phyloP scores from a whole-genome alignment of 1,139 yeast genomes.

The Magnusiomyces tetraspermus region DNA sequence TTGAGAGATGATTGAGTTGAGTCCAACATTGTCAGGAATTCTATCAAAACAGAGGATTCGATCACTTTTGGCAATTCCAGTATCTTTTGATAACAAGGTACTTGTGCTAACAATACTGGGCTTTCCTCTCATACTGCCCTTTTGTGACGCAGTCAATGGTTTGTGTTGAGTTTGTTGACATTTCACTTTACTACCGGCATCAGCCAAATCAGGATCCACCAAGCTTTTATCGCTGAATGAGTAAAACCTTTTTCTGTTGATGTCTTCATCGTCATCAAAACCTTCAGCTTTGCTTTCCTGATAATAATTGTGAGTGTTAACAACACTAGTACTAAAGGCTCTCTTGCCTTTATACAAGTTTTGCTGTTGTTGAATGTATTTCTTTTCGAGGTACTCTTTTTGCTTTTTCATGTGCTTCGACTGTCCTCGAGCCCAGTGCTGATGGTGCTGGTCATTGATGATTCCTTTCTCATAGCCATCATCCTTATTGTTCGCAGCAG shows the following conservation, averaged over 20 bases:
- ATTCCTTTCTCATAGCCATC: background rate
- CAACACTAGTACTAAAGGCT: background rate
- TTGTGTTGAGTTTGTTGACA: background rate
- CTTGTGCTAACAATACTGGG: background rate
- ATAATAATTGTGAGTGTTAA: background rate
- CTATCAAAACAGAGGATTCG: conserved; percentile 30
- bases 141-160: background rate
- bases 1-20: conserved; percentile 46
- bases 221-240: background rate
- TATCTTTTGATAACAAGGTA: background rate
- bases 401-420: background rate
- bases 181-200: background rate
- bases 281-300: background rate
- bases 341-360: background rate
- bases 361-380: background rate
- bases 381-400: background rate
- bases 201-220: background rate
- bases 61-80: conserved; percentile 4
- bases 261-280: background rate
- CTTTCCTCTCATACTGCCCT: conserved; percentile 1
- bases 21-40: conserved; percentile 38
- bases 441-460: background rate
- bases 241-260: background rate
- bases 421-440: background rate
- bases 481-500: background rate